Evolutionary conservation across 129 eudicot species (phyloP), one percentile per base, ranked within the genome.

Genomic region (Scalesia atractyloides): DNA sequence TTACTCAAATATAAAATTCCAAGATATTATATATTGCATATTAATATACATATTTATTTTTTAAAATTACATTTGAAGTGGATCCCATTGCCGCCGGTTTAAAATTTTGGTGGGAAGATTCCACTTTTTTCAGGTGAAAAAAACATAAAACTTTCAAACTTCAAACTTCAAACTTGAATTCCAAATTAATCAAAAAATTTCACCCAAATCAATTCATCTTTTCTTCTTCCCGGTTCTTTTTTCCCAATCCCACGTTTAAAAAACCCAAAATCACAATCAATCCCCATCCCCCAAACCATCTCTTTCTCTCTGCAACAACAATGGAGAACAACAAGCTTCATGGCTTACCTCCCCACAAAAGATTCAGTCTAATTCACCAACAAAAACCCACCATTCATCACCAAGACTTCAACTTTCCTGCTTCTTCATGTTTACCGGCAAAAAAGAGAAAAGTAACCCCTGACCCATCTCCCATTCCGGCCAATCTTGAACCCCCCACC

Each of bases 281-380:
- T 5, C 60, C 36, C 68, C 14, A 54, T 59, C 46, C 12, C 62
- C 39, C 11, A 37, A 22, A 51, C 9, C 37, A 43, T 51, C 73
- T 26, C 57, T 22, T 47, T 73, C 67, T 12, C 73, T 52, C 1
- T 41, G 34, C 10, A 0, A 34, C 50, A 46, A 47, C 71, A 79
- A 92, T 92, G 96, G 88, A 74, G 66, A 73, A 72, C 83, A 73
- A 72, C 83, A 39, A 39, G 44, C 48, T 85, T 11, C 83, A 89
- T 13, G 74, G 61, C 48, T 80, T 92, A 46, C 98, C 98, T 12
- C 98, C 95, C 46, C 72, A 79, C 73, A 92, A 92, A 60, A 66
- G 98, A 64, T 89, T 78, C 91, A 81, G 68, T 52, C 75, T 86
- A 22, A 72, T 84, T 19, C 86, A 57, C 30, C 66, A 60, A 24